A percentile compares a stretch with the other conserved stretches of the same genome.
These are phyloP conservation scores for Ambrosia trifida DNA, from an alignment of 129 eudicot genomes.

Conservation along the genomic window DNA sequence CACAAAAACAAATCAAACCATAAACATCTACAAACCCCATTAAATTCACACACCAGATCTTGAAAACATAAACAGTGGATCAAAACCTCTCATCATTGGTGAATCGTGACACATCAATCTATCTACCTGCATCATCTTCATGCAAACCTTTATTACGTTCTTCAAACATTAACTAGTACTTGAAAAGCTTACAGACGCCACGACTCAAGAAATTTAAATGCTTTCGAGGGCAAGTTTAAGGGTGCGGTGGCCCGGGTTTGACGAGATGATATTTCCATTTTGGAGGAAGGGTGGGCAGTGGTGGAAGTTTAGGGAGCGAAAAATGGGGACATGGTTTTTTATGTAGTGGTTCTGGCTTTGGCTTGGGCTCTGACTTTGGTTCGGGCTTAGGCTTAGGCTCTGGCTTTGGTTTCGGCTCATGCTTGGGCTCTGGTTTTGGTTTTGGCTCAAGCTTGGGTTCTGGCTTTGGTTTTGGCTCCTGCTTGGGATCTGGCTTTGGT, in stretches of 20 bases:
- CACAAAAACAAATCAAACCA: constrained; percentile 28
- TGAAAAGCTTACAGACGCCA: constrained; percentile 12
- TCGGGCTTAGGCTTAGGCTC: too few species aligned
- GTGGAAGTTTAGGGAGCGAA: too few species aligned
- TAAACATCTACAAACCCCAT: constrained; percentile 29
- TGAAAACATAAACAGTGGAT: neutral
- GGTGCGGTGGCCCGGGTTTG: constrained; percentile 40
- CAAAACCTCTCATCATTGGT: neutral
- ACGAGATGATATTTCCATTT: constrained; percentile 42
- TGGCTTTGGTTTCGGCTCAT: too few species aligned
- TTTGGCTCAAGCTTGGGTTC: too few species aligned
- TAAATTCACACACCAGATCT: constrained; percentile 30
- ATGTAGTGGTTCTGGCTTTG: too few species aligned
- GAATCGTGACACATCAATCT: too few species aligned
- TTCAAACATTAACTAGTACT: constrained; percentile 9
- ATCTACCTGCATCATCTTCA: too few species aligned
- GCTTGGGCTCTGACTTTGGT: too few species aligned
- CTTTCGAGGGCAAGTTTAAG: constrained; percentile 12
- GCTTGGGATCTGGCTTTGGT: too few species aligned
- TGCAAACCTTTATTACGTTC: constrained; percentile 15
- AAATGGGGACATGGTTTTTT: too few species aligned
- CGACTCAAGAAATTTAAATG: too few species aligned
- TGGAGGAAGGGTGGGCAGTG: constrained; percentile 32
- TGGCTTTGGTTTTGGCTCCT: too few species aligned
- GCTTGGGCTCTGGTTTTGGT: neutral